Percentiles rank a stretch among this genome's conserved stretches.
Evolutionary conservation across 192 early-diverging fungal species (phyloP).

Genomic region (Lobosporangium transversale): DNA sequence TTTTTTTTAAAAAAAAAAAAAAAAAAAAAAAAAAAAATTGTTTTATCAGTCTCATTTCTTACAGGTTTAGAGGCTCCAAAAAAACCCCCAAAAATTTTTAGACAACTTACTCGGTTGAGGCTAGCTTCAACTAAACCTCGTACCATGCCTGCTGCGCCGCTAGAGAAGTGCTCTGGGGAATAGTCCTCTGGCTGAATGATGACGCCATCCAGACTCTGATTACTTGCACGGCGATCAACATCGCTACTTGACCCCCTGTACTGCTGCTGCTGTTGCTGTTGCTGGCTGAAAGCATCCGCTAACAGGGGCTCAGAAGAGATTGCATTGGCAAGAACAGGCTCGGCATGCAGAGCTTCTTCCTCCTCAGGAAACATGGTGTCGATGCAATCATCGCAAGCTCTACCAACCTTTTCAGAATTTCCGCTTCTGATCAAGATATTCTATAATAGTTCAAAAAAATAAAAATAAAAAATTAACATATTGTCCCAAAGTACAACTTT

Average conservation of each 20-base stretch:
- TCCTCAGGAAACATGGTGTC: conserved; percentile 58
- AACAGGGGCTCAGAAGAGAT: conserved; percentile 9
- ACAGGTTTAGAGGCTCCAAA: too few relatives aligned
- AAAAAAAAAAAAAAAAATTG: background rate
- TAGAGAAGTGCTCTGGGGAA: background rate
- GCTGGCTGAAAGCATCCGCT: conserved; percentile 15
- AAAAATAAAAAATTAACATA: too few relatives aligned
- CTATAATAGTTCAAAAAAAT: conserved; percentile 21
- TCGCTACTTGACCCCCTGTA: background rate
- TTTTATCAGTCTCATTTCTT: too few relatives aligned
- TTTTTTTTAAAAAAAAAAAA: background rate
- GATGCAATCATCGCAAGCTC: conserved; percentile 57
- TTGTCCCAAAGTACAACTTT: too few relatives aligned
- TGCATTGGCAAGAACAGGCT: background rate
- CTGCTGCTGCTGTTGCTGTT: background rate
- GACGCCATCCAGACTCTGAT: conserved; percentile 30
- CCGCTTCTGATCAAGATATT: conserved; percentile 50
- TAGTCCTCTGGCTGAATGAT: conserved; percentile 33
- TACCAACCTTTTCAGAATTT: conserved; percentile 45
- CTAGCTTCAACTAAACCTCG: conserved; percentile 45
- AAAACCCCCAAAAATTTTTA: background rate
- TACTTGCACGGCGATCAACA: conserved; percentile 12
- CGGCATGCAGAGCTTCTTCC: background rate
- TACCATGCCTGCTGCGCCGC: conserved; percentile 34
- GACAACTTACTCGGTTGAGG: conserved; percentile 39